Evolutionary conservation across 495 filamentous ascomycete genomes (phyloP).

Genomic region (Penicillium maclennaniae): DNA sequence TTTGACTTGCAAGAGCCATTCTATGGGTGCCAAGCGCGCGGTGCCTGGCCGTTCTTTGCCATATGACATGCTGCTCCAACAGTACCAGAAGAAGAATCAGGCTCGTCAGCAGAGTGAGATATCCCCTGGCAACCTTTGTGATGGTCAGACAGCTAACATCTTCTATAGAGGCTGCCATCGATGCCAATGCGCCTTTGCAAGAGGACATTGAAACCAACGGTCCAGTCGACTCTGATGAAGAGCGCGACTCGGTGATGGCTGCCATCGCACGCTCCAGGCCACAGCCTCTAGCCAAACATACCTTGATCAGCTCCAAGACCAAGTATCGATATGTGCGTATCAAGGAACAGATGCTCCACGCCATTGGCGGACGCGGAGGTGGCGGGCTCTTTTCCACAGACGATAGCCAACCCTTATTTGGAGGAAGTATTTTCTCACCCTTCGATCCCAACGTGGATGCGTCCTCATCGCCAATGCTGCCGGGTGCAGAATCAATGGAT

Average conservation of each 20-base stretch:
- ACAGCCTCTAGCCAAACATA: conserved; percentile 64
- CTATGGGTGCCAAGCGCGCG: conserved; percentile 90
- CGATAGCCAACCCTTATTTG: conserved; percentile 28
- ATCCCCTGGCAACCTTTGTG: neutral
- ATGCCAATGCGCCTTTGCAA: conserved; percentile 86
- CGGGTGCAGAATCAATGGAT: conserved; percentile 20
- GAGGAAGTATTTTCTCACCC: conserved; percentile 33
- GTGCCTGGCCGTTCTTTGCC: conserved; percentile 88
- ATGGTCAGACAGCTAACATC: neutral
- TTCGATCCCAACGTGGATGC: conserved; percentile 23
- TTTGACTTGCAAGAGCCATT: conserved; percentile 94
- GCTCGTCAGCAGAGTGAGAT: conserved; percentile 87
- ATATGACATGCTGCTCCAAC: conserved; percentile 88
- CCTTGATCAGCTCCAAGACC: conserved; percentile 60
- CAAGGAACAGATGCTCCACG: conserved; percentile 81
- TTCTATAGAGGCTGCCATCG: conserved; percentile 76
- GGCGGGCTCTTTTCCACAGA: conserved; percentile 44
- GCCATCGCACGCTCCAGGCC: conserved; percentile 73
- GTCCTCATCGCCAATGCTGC: conserved; percentile 21
- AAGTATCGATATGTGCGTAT: conserved; percentile 82
- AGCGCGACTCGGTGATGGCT: conserved; percentile 82
- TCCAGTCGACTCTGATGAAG: conserved; percentile 88
- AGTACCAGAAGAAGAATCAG: conserved; percentile 99
- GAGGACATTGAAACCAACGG: conserved; percentile 74
- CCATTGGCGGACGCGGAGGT: conserved; percentile 51